Evolutionary conservation across 768 basidiomycete genomes (phyloP).

Genomic region (Phlebiopsis gigantea): DNA sequence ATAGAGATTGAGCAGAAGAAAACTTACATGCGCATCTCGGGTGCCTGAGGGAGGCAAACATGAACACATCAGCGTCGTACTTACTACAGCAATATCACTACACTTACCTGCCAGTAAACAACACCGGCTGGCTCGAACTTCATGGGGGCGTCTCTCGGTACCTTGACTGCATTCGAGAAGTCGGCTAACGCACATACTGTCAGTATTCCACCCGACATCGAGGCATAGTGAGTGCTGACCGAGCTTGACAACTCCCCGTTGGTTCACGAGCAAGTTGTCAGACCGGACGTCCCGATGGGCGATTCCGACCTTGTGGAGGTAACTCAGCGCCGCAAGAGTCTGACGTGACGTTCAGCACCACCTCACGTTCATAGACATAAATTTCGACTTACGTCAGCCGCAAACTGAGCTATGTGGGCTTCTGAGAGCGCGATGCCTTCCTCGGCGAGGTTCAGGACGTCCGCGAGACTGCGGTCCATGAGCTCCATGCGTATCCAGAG

Average conservation of each 20-base stretch:
- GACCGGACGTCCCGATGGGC: conserved; percentile 83
- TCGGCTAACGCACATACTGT: conserved; percentile 41
- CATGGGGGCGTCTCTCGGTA: conserved; percentile 45
- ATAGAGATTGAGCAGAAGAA: neutral
- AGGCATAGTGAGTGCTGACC: conserved; percentile 37
- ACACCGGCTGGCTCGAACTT: conserved; percentile 63
- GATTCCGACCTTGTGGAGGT: conserved; percentile 58
- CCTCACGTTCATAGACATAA: conserved; percentile 9
- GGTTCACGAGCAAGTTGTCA: conserved; percentile 74
- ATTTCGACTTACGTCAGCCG: conserved; percentile 58
- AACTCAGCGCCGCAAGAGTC: conserved; percentile 63
- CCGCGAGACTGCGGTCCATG: conserved; percentile 84
- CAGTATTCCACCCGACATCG: neutral
- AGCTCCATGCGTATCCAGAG: conserved; percentile 89
- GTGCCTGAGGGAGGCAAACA: conserved; percentile 38
- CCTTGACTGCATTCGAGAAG: conserved; percentile 71
- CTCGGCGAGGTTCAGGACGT: conserved; percentile 60
- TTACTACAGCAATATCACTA: neutral
- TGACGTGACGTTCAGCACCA: conserved; percentile 23
- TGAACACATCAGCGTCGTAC: neutral
- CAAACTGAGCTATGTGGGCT: conserved; percentile 65
- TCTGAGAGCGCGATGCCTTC: conserved; percentile 65
- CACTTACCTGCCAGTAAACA: conserved; percentile 69
- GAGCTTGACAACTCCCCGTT: conserved; percentile 66
- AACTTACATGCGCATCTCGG: conserved; percentile 68